Conservation (phyloP, 2,329 filamentous ascomycete genomes). For the Fusarium pininemorale region DNA sequence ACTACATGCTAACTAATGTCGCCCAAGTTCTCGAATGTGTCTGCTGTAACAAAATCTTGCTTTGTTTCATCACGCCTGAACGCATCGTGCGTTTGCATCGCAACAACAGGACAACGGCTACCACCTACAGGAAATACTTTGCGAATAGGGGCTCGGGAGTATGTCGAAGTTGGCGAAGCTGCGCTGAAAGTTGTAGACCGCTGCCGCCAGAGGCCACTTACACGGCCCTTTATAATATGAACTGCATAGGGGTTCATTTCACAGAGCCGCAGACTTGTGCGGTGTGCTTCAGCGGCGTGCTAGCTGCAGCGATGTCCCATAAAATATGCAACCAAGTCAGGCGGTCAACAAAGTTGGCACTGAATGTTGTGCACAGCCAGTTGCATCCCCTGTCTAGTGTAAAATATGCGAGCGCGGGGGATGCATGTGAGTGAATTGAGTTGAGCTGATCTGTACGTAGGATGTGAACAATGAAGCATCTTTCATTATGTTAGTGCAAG, state of each 20-base stretch:
- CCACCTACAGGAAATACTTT: neutral
- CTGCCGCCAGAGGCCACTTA: conserved; percentile 28
- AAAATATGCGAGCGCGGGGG: conserved; percentile 34
- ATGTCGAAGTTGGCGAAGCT: neutral
- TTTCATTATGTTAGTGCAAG: conserved; percentile 7
- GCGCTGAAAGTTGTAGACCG: conserved; percentile 18
- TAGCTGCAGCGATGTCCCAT: conserved; percentile 45
- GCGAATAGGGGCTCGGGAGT: conserved; percentile 34
- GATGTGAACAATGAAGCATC: neutral
- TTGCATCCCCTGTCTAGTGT: conserved; percentile 36
- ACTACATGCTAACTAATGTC: neutral
- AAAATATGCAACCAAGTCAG: conserved; percentile 46
- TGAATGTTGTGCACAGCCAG: conserved; percentile 36
- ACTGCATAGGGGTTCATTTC: conserved; percentile 42
- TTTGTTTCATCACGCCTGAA: conserved; percentile 8
- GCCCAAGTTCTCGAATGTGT: conserved; percentile 4
- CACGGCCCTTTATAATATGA: conserved; percentile 37
- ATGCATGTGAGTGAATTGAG: conserved; percentile 15
- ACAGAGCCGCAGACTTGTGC: conserved; percentile 42
- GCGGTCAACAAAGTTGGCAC: conserved; percentile 42
- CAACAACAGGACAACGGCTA: conserved; percentile 25
- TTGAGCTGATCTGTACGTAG: conserved; percentile 1
- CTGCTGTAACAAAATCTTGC: conserved; percentile 4
- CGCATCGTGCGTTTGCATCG: conserved; percentile 8
- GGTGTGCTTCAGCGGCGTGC: conserved; percentile 41